Base-by-base conservation (phyloP, 169 alveolate genomes). In the Plasmodium adleri region DNA sequence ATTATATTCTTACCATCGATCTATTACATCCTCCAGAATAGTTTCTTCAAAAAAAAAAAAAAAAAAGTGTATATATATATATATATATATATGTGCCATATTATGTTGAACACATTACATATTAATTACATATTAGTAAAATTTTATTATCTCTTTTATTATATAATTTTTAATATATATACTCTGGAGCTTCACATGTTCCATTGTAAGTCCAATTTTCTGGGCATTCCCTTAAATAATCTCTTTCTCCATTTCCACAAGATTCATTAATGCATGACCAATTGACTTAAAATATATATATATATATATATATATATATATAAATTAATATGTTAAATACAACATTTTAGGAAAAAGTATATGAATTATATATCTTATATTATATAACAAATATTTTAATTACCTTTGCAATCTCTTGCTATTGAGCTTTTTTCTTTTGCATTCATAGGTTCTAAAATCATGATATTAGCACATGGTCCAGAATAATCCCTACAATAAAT, bases 131-230 rank as follows among this genome's bases (percentile, higher is more conserved):
- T 4, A 32, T 32, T 32, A 4, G 1, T 32, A 32, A 32, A 32
- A 32, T 5, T 9, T 0, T 6, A 32, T 32, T 32, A 32, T 32
- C 9, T 5, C 22, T 56, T 15, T 56, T 15, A 13, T 56, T 10
- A 13, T 56, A 56, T 56, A 8, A 15, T 56, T 56, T 56, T 13
- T n/a, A 64, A 47, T 64, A 13, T 13, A 26, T 39, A 54, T 78
- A 78, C 89, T 66, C 56, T 47, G 89, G 89, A 0, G 89, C 89
- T 70, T 78, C 89, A 60, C 89, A 78, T n/a, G 50, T 78, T 78
- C 89, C 89, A 13, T 75, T 64, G 76, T 78, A 78, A 3, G 26
- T 49, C 89, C 89, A 78, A 66, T 59, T 66, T 22, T 66, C 89
- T n/a, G 89, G 89, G 8, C 89, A 78, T 6, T 78, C 76, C 56